phyloP scores from a whole-genome alignment of 1,284 basidiomycete species.

The Irpex lacteus region DNA sequence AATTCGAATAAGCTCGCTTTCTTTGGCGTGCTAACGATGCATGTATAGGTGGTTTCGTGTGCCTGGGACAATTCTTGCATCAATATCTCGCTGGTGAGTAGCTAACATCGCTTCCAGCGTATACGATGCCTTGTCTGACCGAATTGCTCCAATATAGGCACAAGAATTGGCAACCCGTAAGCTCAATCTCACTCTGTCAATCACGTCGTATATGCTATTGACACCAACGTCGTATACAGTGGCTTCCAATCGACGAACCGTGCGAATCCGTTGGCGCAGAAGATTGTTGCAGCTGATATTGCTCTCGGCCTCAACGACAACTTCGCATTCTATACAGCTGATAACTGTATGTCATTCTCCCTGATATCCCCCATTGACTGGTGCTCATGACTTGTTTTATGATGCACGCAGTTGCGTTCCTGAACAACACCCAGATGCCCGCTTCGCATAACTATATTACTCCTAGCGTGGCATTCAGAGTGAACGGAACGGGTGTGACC shows the following conservation, averaged over 20 bases:
- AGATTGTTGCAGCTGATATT: slow-evolving; percentile 52
- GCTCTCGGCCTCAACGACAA: slow-evolving; percentile 36
- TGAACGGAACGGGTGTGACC: slow-evolving; percentile 40
- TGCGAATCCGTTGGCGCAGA: slow-evolving; percentile 54
- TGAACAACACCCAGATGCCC: slow-evolving; percentile 50
- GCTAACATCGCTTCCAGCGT: not conserved
- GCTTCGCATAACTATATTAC: slow-evolving; percentile 46
- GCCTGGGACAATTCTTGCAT: slow-evolving; percentile 59
- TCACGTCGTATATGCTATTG: not conserved
- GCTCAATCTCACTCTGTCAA: slow-evolving; percentile 18
- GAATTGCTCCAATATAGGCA: not conserved
- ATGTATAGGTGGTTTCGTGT: slow-evolving; percentile 52
- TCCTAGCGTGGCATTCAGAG: slow-evolving; percentile 40
- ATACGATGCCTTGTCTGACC: not conserved
- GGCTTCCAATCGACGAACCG: slow-evolving; percentile 54
- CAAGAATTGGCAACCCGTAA: slow-evolving; percentile 46
- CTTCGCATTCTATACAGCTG: slow-evolving; percentile 43
- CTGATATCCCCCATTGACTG: not conserved
- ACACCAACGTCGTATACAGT: slow-evolving; percentile 23
- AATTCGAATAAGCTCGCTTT: not conserved
- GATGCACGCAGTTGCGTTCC: slow-evolving; percentile 41
- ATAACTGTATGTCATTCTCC: slow-evolving; percentile 42
- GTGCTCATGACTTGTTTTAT: not conserved
- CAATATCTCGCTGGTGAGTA: slow-evolving; percentile 49
- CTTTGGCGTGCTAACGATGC: not conserved